phyloP scores from a whole-genome alignment of 768 basidiomycete genomes.

The Leccinum longicurvipes region DNA sequence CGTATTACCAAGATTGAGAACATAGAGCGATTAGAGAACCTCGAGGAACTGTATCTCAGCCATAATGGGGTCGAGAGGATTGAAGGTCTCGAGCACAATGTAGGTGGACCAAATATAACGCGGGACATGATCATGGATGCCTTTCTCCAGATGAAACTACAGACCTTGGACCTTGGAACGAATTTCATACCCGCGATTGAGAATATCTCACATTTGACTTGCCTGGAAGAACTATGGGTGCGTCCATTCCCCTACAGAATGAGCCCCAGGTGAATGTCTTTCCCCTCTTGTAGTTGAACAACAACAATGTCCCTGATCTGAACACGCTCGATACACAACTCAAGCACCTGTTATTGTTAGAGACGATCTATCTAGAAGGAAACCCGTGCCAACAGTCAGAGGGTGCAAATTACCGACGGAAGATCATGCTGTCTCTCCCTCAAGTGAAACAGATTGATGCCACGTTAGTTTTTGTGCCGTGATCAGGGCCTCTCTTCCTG shows the following conservation, averaged over 20 bases:
- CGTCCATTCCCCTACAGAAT: constrained; percentile 13
- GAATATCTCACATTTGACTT: constrained; percentile 70
- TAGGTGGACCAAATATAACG: constrained; percentile 33
- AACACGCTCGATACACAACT: constrained; percentile 67
- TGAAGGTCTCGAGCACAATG: constrained; percentile 85
- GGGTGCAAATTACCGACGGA: constrained; percentile 77
- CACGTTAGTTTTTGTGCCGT: constrained; percentile 59
- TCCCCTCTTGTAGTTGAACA: constrained; percentile 61
- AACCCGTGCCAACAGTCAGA: constrained; percentile 89
- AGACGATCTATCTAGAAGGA: constrained; percentile 91
- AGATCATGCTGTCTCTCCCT: constrained; percentile 83
- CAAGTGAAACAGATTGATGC: constrained; percentile 95
- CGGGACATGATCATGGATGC: not conserved
- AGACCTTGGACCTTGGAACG: constrained; percentile 82
- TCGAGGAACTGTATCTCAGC: constrained; percentile 90
- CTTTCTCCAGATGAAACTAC: constrained; percentile 53
- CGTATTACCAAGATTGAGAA: constrained; percentile 86
- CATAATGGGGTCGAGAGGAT: constrained; percentile 87
- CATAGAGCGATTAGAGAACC: constrained; percentile 62
- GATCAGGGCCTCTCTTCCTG: not conserved
- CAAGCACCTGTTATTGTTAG: constrained; percentile 53
- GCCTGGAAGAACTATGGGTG: constrained; percentile 95
- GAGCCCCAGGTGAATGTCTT: not conserved
- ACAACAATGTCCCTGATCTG: constrained; percentile 79
- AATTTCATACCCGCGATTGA: constrained; percentile 82